Conservation (phyloP, 2,329 filamentous ascomycete species). For the Albifimbria verrucaria region DNA sequence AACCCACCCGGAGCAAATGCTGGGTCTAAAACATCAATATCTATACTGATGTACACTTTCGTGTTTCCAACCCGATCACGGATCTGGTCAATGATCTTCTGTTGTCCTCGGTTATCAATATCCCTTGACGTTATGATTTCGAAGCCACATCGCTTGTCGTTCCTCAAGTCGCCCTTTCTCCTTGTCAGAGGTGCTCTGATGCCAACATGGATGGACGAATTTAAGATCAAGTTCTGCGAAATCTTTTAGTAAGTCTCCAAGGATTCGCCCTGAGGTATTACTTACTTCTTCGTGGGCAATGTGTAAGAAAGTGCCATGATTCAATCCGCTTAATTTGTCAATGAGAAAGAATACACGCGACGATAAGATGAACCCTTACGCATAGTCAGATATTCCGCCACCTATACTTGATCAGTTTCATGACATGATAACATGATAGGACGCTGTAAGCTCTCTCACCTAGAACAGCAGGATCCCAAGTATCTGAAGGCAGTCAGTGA, state of each 20-base stretch:
- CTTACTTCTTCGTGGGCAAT: background rate
- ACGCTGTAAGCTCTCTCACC: background rate
- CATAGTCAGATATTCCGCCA: background rate
- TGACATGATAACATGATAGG: background rate
- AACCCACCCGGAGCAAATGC: constrained; percentile 52
- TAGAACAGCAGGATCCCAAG: background rate
- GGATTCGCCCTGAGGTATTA: background rate
- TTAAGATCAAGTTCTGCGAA: background rate
- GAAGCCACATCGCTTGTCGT: constrained; percentile 75
- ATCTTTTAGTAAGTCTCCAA: background rate
- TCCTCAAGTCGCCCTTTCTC: constrained; percentile 63
- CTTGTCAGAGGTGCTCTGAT: constrained; percentile 73
- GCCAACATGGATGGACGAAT: constrained; percentile 71
- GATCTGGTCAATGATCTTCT: constrained; percentile 68
- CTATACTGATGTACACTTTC: constrained; percentile 72
- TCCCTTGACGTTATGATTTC: constrained; percentile 76
- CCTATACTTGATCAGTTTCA: background rate
- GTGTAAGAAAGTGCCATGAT: background rate
- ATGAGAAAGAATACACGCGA: background rate
- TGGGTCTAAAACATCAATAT: constrained; percentile 86
- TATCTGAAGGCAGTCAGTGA: background rate
- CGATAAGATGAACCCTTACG: background rate
- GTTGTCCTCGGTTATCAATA: constrained; percentile 76
- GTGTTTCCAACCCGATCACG: constrained; percentile 69
- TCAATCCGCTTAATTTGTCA: constrained; percentile 1